Base-by-base conservation (phyloP, 75 land plant species). In the Adiantum capillusveneris region DNA sequence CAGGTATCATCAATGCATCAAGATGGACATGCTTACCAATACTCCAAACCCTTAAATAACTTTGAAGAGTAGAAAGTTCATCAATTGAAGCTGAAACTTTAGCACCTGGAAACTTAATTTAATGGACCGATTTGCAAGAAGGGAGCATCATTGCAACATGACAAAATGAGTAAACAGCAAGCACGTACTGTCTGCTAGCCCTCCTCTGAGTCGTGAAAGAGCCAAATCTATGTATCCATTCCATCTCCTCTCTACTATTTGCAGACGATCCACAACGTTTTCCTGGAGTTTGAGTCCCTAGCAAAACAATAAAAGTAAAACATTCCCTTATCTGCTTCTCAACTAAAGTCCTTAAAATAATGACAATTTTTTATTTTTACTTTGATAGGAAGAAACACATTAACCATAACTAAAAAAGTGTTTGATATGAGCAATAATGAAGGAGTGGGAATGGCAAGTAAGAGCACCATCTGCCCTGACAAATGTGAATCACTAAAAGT, bases 181-280 rank as follows among this genome's bases (percentile, higher is more conserved):
- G 14, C n/a, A 17, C 28, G 3, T 53, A 53, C 55, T 25, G 25
- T 53, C 55, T 24, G 55, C 55, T 25, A 93, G 79, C 9, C 85
- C 95, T 25, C 98, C 98, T 56, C 87, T 75, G 56, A 93, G 64
- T 49, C 98, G 78, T 44, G 95, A 78, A 41, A 93, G 79, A 24
- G 81, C 79, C 44, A 84, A 74, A 70, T 93, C 85, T 24, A 85
- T 84, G 57, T 63, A 46, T 49, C 95, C 98, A 77, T 85, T 88
- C 52, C 83, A 86, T 53, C 98, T 73, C 46, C 83, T 69, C 52
- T 82, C 84, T 50, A 82, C 98, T 60, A 76, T 81, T 66, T 88
- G 90, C 60, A 93, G 65, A 50, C 81, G 79, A 68, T 93, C 81
- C 53, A 93, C 84, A 45, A 78, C 76, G 30, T 60, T 68, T 70